Conservation (phyloP, 208 protist genomes). For the Acanthamoeba polyphaga region DNA sequence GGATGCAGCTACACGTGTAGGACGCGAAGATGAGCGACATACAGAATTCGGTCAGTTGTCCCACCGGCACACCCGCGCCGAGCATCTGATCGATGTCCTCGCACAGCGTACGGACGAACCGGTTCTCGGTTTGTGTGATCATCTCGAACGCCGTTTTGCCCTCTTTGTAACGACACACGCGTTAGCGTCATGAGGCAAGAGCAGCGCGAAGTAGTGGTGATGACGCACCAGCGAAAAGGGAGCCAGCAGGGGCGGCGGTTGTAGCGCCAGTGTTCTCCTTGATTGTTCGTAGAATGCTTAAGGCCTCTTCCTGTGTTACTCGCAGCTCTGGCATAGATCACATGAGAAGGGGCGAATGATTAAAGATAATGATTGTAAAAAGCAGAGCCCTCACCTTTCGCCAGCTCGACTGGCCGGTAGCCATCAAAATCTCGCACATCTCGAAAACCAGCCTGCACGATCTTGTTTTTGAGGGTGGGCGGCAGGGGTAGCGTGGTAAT, state of each 20-base stretch:
- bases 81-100: slow-evolving; percentile 82
- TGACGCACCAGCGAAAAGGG: background rate
- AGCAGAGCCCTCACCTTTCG: background rate
- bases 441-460: slow-evolving; percentile 22
- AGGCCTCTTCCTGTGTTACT: slow-evolving; percentile 67
- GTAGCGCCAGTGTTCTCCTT: background rate
- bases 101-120: slow-evolving; percentile 76
- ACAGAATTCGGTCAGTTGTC: slow-evolving; percentile 87
- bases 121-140: slow-evolving; percentile 36
- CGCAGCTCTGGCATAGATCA: slow-evolving; percentile 38
- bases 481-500: slow-evolving; percentile 8
- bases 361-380: background rate
- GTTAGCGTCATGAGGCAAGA: background rate
- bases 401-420: slow-evolving; percentile 26
- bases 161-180: background rate
- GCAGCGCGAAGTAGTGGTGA: background rate
- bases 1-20: background rate
- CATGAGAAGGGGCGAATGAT: background rate
- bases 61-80: slow-evolving; percentile 80
- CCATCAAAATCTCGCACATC: slow-evolving; percentile 55
- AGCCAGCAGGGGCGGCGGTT: background rate
- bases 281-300: slow-evolving; percentile 55
- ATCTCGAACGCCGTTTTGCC: slow-evolving; percentile 73
- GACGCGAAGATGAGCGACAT: background rate
- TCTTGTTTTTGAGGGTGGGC: slow-evolving; percentile 44